These are phyloP conservation scores for Ottelia alismoides DNA, from an alignment of 106 monocot species.

Conservation along the genomic window DNA sequence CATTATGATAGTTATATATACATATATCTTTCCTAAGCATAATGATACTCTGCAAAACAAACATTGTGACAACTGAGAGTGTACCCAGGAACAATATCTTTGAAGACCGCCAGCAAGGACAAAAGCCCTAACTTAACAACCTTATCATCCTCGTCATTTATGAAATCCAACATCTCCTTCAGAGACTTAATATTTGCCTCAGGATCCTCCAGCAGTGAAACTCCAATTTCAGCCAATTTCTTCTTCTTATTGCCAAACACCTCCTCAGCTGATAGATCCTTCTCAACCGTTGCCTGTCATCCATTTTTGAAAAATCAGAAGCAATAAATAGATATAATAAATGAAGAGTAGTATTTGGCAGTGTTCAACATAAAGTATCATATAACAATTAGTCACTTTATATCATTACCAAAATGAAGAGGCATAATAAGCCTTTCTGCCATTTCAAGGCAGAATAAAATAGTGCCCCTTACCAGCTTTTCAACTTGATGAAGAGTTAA, in stretches of 20 bases:
- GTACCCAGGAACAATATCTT: slow-evolving; percentile 96
- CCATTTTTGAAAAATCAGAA: background rate
- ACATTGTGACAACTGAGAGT: too few species aligned
- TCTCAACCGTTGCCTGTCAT: slow-evolving; percentile 59
- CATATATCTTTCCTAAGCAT: too few species aligned
- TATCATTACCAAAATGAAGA: too few species aligned
- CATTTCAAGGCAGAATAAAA: too few species aligned
- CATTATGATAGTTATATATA: background rate
- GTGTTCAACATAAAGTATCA: too few species aligned
- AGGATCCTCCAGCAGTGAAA: slow-evolving; percentile 66
- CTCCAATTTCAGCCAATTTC: slow-evolving; percentile 76
- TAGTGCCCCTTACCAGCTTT: too few species aligned
- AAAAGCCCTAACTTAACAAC: slow-evolving; percentile 64
- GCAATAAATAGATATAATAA: background rate
- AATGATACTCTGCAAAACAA: too few species aligned
- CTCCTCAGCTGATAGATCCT: slow-evolving; percentile 85
- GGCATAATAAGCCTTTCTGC: too few species aligned
- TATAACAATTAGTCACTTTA: too few species aligned
- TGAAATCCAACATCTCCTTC: slow-evolving; percentile 67
- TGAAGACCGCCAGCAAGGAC: slow-evolving; percentile 88
- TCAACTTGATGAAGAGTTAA: too few species aligned
- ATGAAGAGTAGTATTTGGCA: too few species aligned
- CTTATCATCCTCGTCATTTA: slow-evolving; percentile 54
- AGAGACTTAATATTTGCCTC: slow-evolving; percentile 69
- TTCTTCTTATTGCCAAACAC: slow-evolving; percentile 64